phyloP scores from a whole-genome alignment of 108 stramenopile genomes.

The Schizochytrium sp. region DNA sequence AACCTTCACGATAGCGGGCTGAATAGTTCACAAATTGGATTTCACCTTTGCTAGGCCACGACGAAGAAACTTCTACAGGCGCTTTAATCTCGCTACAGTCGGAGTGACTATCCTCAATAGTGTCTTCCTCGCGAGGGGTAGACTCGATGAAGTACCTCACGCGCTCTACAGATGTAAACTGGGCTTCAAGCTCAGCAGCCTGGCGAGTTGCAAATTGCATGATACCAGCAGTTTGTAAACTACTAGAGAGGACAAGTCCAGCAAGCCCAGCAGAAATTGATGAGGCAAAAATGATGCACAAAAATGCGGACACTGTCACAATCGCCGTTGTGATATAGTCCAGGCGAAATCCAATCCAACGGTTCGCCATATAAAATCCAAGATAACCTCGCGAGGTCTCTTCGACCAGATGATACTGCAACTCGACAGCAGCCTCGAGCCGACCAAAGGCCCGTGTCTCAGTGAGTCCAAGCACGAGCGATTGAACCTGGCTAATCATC shows the following conservation, averaged over 20 bases:
- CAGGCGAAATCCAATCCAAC: constrained; percentile 42
- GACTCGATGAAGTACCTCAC: constrained; percentile 58
- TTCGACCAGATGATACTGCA: neutral
- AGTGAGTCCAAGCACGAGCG: constrained; percentile 59
- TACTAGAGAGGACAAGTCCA: constrained; percentile 29
- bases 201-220: constrained; percentile 58
- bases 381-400: constrained; percentile 49
- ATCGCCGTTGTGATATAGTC: constrained; percentile 58
- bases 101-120: neutral
- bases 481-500: constrained; percentile 27
- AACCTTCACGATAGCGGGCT: constrained; percentile 43
- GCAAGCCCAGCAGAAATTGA: constrained; percentile 44
- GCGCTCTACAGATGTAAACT: constrained; percentile 68
- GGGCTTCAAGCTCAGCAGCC: constrained; percentile 61
- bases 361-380: constrained; percentile 35
- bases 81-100: neutral
- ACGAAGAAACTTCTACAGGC: constrained; percentile 3
- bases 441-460: constrained; percentile 64
- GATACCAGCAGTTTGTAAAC: constrained; percentile 30
- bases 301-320: neutral
- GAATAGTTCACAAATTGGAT: constrained; percentile 18
- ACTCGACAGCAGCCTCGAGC: neutral
- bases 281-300: constrained; percentile 20
- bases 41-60: constrained; percentile 45
- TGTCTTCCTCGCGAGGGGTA: neutral